These are phyloP conservation scores for Cucumis melo DNA, from an alignment of 306 rosid species.

Conservation along the genomic window DNA sequence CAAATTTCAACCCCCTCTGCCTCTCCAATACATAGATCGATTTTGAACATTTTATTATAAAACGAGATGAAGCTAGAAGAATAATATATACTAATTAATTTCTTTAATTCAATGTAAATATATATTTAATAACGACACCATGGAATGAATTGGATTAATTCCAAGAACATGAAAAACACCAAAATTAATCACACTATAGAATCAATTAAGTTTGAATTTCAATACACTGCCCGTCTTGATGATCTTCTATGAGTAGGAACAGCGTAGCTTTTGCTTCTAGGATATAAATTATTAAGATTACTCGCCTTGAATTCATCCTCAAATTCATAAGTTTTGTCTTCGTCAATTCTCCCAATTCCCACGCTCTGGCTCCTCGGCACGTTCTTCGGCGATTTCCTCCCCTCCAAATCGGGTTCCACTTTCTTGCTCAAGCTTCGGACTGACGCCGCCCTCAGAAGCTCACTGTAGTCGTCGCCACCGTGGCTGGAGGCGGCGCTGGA, in stretches of 20 bases:
- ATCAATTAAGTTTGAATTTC: neutral
- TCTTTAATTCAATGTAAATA: too few species aligned
- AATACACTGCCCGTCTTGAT: neutral
- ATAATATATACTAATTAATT: neutral
- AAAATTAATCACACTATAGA: neutral
- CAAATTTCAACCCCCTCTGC: neutral
- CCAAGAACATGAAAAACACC: neutral
- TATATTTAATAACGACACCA: too few species aligned
- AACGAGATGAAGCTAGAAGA: neutral
- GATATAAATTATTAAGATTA: slow-evolving; percentile 7
- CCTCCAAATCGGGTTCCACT: neutral
- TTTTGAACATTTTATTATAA: neutral
- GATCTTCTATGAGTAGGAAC: slow-evolving; percentile 15
- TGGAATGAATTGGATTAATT: neutral
- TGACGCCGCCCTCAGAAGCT: slow-evolving; percentile 39
- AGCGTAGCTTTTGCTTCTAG: slow-evolving; percentile 42
- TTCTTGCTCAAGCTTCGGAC: neutral
- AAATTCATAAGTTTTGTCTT: slow-evolving; percentile 36
- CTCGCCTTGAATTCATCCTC: slow-evolving; percentile 14
- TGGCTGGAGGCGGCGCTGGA: slow-evolving; percentile 9
- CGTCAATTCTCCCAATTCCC: slow-evolving; percentile 52
- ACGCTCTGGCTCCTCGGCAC: slow-evolving; percentile 30
- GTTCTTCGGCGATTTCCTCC: neutral
- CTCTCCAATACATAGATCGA: neutral
- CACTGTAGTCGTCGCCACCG: slow-evolving; percentile 19